Evolutionary conservation across 371 early-diverging fungal species (phyloP).

Genomic region (Mucor racemosus): DNA sequence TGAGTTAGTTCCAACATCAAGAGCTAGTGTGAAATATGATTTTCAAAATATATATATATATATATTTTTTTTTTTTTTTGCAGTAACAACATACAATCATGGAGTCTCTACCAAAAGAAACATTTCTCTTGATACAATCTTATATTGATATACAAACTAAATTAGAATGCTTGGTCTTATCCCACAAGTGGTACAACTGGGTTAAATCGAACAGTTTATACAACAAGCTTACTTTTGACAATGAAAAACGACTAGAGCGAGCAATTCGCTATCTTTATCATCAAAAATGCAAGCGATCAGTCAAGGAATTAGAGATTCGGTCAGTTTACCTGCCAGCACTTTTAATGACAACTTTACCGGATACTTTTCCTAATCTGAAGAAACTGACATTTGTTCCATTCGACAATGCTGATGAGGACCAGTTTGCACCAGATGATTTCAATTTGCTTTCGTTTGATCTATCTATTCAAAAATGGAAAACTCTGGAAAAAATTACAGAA

Average conservation of each 20-base stretch:
- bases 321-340: background rate
- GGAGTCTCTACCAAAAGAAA: background rate
- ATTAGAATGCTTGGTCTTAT: background rate
- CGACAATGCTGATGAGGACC: background rate
- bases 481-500: background rate
- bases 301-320: background rate
- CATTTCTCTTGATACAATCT: background rate
- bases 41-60: background rate
- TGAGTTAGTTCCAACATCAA: background rate
- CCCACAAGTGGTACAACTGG: background rate
- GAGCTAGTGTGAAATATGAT: background rate
- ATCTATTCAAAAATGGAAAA: background rate
- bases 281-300: background rate
- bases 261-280: background rate
- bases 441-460: background rate
- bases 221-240: background rate
- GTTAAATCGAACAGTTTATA: slow-evolving; percentile 1
- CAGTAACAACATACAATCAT: background rate
- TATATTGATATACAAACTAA: slow-evolving; percentile 1
- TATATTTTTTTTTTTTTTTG: background rate
- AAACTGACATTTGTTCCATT: background rate
- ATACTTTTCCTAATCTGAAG: background rate
- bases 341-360: background rate
- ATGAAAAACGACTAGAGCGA: background rate
- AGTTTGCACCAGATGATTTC: background rate